phyloP scores from a whole-genome alignment of 352 stramenopile genomes.

The Phytophthora macrochlamydospora region DNA sequence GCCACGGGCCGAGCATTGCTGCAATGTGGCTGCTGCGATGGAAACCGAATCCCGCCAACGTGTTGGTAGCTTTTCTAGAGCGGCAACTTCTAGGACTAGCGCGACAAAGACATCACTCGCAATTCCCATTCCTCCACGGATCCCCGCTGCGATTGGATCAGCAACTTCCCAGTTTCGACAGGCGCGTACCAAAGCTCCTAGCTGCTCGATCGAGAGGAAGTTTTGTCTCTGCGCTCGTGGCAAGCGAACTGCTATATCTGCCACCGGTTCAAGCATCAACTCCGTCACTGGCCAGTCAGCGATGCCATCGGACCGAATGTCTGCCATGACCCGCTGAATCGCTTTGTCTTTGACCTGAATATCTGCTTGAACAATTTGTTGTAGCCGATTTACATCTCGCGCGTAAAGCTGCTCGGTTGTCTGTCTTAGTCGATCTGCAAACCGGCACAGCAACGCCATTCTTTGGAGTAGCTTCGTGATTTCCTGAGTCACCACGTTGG shows the following conservation, averaged over 20 bases:
- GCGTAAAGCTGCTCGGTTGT: slow-evolving; percentile 29
- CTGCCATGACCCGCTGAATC: slow-evolving; percentile 30
- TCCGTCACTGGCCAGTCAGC: slow-evolving; percentile 27
- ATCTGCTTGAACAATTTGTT: slow-evolving; percentile 34
- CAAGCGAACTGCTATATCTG: slow-evolving; percentile 11
- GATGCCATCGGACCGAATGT: slow-evolving; percentile 13
- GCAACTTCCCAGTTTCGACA: slow-evolving; percentile 22
- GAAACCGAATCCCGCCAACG: slow-evolving; percentile 40
- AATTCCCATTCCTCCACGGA: slow-evolving; percentile 8
- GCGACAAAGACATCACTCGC: slow-evolving; percentile 44
- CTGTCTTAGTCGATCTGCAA: slow-evolving; percentile 37
- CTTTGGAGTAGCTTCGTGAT: slow-evolving; percentile 35
- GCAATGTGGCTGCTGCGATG: slow-evolving; percentile 41
- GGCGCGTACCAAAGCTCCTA: slow-evolving; percentile 17
- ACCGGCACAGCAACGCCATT: slow-evolving; percentile 39
- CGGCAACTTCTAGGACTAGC: slow-evolving; percentile 37
- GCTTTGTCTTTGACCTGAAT: slow-evolving; percentile 37
- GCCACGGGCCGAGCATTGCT: slow-evolving; percentile 16
- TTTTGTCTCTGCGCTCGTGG: slow-evolving; percentile 20
- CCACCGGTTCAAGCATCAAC: slow-evolving; percentile 2
- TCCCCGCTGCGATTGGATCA: slow-evolving; percentile 12
- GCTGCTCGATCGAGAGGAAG: slow-evolving; percentile 33
- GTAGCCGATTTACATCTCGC: slow-evolving; percentile 23
- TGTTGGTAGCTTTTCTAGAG: slow-evolving; percentile 35
- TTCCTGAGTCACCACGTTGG: slow-evolving; percentile 28